These are phyloP conservation scores for Didymella glomerata DNA, from an alignment of 2,329 filamentous ascomycete genomes.

Conservation along the genomic window DNA sequence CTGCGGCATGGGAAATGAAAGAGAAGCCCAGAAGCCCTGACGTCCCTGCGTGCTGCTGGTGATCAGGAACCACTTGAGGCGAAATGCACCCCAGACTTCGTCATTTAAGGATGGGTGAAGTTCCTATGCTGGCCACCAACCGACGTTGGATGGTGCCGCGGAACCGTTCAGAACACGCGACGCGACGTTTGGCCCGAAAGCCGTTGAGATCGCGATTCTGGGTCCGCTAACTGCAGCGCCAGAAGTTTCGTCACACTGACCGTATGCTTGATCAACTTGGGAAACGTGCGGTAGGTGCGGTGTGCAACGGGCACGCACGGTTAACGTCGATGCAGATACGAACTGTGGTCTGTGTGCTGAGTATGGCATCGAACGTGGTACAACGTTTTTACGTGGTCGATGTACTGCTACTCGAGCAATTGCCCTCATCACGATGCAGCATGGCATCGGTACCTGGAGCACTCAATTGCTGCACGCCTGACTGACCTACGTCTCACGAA, in stretches of 20 bases:
- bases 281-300: slow-evolving; percentile 16
- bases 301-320: slow-evolving; percentile 16
- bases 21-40: slow-evolving; percentile 20
- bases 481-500: background rate
- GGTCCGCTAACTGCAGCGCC: slow-evolving; percentile 19
- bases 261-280: background rate
- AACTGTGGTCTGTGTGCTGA: slow-evolving; percentile 6
- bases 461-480: slow-evolving; percentile 5
- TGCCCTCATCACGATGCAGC: slow-evolving; percentile 6
- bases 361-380: slow-evolving; percentile 10
- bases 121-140: slow-evolving; percentile 3
- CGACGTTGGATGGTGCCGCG: slow-evolving; percentile 7
- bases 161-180: slow-evolving; percentile 17
- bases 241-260: slow-evolving; percentile 17
- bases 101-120: background rate
- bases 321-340: slow-evolving; percentile 4
- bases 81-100: slow-evolving; percentile 10
- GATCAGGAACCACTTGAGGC: slow-evolving; percentile 20
- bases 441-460: slow-evolving; percentile 11
- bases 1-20: slow-evolving; percentile 16
- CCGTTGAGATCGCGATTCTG: slow-evolving; percentile 21
- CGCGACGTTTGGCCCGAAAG: slow-evolving; percentile 19
- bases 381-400: slow-evolving; percentile 7
- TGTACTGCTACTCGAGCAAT: background rate
- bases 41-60: slow-evolving; percentile 16